Evolutionary conservation across 2,329 filamentous ascomycete species (phyloP).

Genomic region (Verticillium isaacii): DNA sequence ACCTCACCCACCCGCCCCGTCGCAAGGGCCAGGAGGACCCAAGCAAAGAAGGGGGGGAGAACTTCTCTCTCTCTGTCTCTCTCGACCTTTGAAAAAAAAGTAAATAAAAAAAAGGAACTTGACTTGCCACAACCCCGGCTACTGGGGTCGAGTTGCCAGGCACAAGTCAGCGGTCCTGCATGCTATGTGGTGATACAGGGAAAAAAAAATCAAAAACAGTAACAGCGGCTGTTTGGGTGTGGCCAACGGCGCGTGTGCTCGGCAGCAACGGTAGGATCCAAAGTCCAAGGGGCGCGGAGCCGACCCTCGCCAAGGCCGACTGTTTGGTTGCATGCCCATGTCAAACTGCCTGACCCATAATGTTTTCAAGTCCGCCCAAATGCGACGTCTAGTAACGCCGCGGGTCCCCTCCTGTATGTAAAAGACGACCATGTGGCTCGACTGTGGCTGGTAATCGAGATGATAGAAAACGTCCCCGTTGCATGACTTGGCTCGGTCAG

Average conservation of each 20-base stretch:
- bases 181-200: neutral
- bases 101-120: neutral
- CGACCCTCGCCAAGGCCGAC: neutral
- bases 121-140: neutral
- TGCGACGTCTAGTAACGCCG: conserved; percentile 11
- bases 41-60: neutral
- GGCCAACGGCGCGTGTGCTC: neutral
- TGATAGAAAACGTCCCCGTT: neutral
- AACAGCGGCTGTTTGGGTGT: neutral
- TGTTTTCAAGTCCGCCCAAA: neutral
- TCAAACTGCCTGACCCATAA: neutral
- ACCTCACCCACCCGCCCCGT: neutral
- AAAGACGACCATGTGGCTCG: neutral
- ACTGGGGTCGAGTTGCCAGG: neutral
- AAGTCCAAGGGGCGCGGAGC: neutral
- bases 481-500: neutral
- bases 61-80: too few relatives aligned
- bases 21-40: neutral
- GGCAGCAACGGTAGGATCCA: neutral
- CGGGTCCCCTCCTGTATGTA: neutral
- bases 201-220: neutral
- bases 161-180: neutral
- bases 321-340: neutral
- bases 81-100: neutral
- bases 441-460: neutral